Evolutionary conservation across 352 stramenopile species (phyloP), one percentile per base, ranked within the genome.

Genomic region (Pythium rishiriense): DNA sequence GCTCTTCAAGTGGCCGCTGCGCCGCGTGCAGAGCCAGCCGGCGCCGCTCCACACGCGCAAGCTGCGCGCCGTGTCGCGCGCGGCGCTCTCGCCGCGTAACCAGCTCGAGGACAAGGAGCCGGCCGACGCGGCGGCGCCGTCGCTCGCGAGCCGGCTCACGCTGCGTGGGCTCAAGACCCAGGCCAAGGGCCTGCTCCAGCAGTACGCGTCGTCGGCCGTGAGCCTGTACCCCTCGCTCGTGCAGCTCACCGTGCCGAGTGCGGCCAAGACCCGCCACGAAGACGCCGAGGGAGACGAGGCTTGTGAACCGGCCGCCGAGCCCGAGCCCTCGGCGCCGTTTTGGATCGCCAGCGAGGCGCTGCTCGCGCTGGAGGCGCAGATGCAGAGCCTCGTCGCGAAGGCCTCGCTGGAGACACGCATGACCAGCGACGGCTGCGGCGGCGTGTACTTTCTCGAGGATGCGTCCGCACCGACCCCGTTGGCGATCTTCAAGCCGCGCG

Each of bases 401-500:
- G 24, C 31, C 14, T 57, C 54, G 25, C 73, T 77, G 42, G 68
- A 73, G 31, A 87, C 91, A 21, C 62, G 81, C 41, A 71, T 96
- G 28, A 94, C 87, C 0, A 87, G 73, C 29, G 87, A 96, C 41
- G 87, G 87, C 5, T 96, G 87, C 57, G 87, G 87, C 28, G 87
- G 87, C 7, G 87, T 71, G 17, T 96, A 96, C 67, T 77, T 87
- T 39, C 52, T 86, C 29, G 62, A 76, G 14, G 42, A 76, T 29
- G 49, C 47, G 1, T 56, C 67, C 57, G 48, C 48, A 6, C 51
- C 58, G 9, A 61, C 61, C 22, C 70, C 81, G 2, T 66, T 96
- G 17, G 87, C 78, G 1, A 79, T 99, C 15, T 99, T 99, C 73
- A 99, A 99, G 76, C 97, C 98, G 8, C 81, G 92, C 17, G 97